Conservation (phyloP, 2,329 filamentous ascomycete genomes). For the Neonectria magnoliae region DNA sequence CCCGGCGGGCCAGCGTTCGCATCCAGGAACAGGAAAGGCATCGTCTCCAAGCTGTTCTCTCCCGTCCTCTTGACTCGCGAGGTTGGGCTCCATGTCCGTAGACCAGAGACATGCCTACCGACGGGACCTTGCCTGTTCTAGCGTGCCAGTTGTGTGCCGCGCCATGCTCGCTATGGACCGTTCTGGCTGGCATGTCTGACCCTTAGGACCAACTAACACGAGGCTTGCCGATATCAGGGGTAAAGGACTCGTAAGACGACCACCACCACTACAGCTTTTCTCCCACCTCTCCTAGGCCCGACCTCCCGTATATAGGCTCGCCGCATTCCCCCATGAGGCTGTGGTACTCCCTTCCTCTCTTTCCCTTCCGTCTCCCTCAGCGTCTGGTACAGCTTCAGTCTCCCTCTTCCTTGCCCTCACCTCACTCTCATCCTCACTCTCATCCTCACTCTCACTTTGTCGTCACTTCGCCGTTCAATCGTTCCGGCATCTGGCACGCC, state of each 20-base stretch:
- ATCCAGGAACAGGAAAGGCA: neutral
- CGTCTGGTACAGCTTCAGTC: constrained; percentile 34
- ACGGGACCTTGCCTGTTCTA: neutral
- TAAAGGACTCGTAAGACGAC: neutral
- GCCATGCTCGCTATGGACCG: too few species aligned
- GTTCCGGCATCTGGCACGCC: constrained; percentile 46
- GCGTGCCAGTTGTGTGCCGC: neutral
- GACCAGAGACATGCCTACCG: neutral
- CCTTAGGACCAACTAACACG: neutral
- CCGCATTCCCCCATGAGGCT: constrained; percentile 41
- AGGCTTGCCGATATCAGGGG: neutral
- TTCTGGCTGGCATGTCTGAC: neutral
- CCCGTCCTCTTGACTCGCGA: neutral
- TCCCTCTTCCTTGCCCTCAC: neutral
- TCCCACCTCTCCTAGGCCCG: neutral
- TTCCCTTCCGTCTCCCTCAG: constrained; percentile 29
- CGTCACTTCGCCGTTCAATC: constrained; percentile 45
- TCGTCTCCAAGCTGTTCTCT: neutral
- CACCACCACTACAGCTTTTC: neutral
- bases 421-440: constrained; percentile 3
- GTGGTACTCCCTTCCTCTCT: neutral
- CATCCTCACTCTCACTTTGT: constrained; percentile 23
- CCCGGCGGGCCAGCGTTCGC: neutral
- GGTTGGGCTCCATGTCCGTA: neutral
- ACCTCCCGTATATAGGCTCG: constrained; percentile 37